Conservation (phyloP, 306 rosid genomes). For the Sicyos edulis region DNA sequence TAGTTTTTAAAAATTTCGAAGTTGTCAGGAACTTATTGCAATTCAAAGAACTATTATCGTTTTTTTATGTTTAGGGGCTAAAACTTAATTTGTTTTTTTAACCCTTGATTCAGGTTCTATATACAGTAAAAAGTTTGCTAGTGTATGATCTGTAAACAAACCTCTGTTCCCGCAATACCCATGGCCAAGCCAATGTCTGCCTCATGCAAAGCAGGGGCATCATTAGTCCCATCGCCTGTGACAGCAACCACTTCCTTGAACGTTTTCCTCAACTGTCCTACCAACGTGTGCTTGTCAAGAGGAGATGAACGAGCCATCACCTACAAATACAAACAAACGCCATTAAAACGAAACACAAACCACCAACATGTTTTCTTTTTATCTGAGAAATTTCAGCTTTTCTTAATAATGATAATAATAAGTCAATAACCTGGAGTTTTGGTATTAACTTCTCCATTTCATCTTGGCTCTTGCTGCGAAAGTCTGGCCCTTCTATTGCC, state of each 20-base stretch:
- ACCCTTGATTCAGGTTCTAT: neutral
- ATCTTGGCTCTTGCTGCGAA: slow-evolving; percentile 43
- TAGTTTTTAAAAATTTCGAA: too few species aligned
- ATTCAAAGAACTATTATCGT: too few species aligned
- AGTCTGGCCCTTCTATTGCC: slow-evolving; percentile 86
- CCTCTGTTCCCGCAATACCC: slow-evolving; percentile 99
- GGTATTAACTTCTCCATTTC: slow-evolving; percentile 64
- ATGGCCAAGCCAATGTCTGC: slow-evolving; percentile 92
- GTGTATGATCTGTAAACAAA: slow-evolving; percentile 28
- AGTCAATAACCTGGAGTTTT: slow-evolving; percentile 64
- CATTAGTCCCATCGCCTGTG: slow-evolving; percentile 93
- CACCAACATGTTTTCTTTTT: neutral
- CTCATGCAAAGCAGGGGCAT: slow-evolving; percentile 89
- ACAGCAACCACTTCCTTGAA: slow-evolving; percentile 80
- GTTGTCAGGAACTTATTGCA: too few species aligned
- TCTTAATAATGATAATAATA: neutral
- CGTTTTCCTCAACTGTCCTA: slow-evolving; percentile 50
- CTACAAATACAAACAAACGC: slow-evolving; percentile 31
- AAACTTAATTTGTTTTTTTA: neutral
- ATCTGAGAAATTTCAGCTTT: neutral
- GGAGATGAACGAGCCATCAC: slow-evolving; percentile 96
- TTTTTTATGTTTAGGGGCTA: too few species aligned
- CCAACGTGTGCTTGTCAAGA: slow-evolving; percentile 81
- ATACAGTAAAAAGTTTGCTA: neutral
- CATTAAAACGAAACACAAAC: neutral